Evolutionary conservation across 2,329 filamentous ascomycete genomes (phyloP), one percentile per base, ranked within the genome.

Genomic region (Aotearoamyces nothofagi): DNA sequence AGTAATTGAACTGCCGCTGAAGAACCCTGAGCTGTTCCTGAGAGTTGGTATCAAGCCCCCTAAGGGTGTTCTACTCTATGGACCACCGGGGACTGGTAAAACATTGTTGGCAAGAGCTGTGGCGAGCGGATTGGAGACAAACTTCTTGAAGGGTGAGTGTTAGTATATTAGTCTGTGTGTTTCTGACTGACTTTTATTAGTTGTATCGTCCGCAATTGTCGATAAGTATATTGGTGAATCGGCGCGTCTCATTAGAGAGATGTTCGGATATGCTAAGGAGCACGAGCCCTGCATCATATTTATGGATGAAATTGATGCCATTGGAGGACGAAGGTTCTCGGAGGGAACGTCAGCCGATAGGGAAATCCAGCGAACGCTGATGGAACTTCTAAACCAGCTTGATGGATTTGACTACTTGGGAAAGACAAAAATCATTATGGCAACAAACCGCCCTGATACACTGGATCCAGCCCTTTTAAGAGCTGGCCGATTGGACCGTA

Each of bases 381-480:
- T 98, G 90, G 90, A 98, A 56, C 68, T 98, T 31, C 77, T 98
- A 38, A 98, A 98, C 58, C 90, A 98, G 57, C 73, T 98, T 30
- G 90, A 98, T 53, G 90, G 92, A 42, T 98, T 98, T 62, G 90
- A 98, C 60, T 98, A 98, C 60, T 69, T 98, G 20, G 90, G 92
- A 44, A 94, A 98, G 67, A 98, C 90, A 31, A 98, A 98, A 66
- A 98, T 98, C 53, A 98, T 98, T 61, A 98, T 98, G 92, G 90
- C 86, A 20, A 96, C 90, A 34, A 98, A 98, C 65, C 69, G 90
- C 58, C 90, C 87, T 9, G 87, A 96, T 54, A 96, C 87, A 1
- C 71, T 98, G 27, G 87, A 98, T 50, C 87, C 87, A 17, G 87
- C 87, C 2, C 63, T 98, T 45, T 66, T 98, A 32, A 77, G 87